Evolutionary conservation across 2,329 filamentous ascomycete species (phyloP), one percentile per base, ranked within the genome.

Genomic region (Sarocladium kiliense): DNA sequence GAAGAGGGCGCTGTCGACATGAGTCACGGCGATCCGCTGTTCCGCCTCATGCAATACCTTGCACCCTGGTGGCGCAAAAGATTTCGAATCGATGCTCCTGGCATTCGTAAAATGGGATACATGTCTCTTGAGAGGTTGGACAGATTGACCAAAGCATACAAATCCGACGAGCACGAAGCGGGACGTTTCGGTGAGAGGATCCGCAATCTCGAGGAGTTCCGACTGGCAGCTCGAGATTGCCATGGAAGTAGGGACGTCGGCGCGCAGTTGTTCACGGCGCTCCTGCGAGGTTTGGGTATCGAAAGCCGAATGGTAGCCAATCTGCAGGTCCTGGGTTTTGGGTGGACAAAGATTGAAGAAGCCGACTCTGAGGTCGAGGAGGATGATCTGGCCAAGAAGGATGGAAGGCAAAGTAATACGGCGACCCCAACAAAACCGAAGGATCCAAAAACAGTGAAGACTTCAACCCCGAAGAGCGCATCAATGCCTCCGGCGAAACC

Each of bases 31-130:
- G 92, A 97, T 68, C 91, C 92, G 0, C 71, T 96, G 4, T 81
- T 93, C 54, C 78, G 86, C 21, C 75, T 97, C 3, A 77, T 97
- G 64, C 88, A 87, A 63, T 77, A 84, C 3, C 72, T 99, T n/a
- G 78, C 86, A 10, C 81, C 85, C 1, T 97, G 91, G 77, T 99
- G 94, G 94, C 91, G 86, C 66, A 88, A 91, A 63, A 80, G 86
- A 32, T 99, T 96, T 68, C 81, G 77, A 1, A 78, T 94, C 42
- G 90, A 85, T 1, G 81, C 86, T 0, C 91, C 92, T 0, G 90
- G 89, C 0, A 65, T 97, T 21, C 81, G 92, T n/a, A 99, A 97
- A 72, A 80, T 83, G 66, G 94, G 94, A 0, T 97, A 97, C 66
- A 88, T 93, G 74, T 79, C 88, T 0, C 79, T 91, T n/a, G 78